Base-by-base conservation (phyloP, 2,329 filamentous ascomycete genomes). In the Trichoderma asperellum region DNA sequence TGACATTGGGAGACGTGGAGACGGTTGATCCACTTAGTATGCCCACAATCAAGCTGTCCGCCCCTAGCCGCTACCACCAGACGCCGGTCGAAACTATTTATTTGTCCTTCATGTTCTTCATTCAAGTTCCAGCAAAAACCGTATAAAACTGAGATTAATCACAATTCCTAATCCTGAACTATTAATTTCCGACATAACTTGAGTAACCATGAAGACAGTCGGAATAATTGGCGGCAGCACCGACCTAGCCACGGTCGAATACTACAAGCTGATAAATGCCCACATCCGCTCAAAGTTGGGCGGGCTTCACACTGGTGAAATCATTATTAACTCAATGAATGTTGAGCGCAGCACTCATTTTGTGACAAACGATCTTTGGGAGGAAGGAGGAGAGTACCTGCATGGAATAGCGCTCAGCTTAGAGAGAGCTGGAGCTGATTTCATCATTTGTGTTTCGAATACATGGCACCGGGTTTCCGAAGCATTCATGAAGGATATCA, bases 151-250 rank as follows among this genome's bases (percentile, higher is more conserved):
- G 0, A 10, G 14, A 5, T 43, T 5, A 32, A 29, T 21, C 8
- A 24, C 16, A 56, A 35, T 21, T 24, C 21, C 18, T 7, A 21
- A 32, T 1, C 12, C n/a, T 37, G 4, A 24, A 24, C 4, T 18
- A 16, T 43, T 32, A n/a, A 27, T n/a, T n/a, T n/a, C 18, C 7
- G 11, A n/a, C 10, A 63, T 18, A 10, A 53, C 24, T 12, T 6
- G 35, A 65, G 35, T 35, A 56, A 21, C n/a, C 11, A 71, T 71
- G 70, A 72, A 72, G 56, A 71, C 71, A 16, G 34, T 72, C 11
- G 71, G 71, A 6, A 72, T 72, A 29, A 72, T 72, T 18, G 71
- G 70, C n/a, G 71, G 71, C 57, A 72, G 71, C 71, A 72, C 71
- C n/a, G 68, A 72, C 52, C 29, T 72, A 34, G 71, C 71, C 43